Conservation (phyloP, 2,329 filamentous ascomycete species). For the Arthroderma sp. region DNA sequence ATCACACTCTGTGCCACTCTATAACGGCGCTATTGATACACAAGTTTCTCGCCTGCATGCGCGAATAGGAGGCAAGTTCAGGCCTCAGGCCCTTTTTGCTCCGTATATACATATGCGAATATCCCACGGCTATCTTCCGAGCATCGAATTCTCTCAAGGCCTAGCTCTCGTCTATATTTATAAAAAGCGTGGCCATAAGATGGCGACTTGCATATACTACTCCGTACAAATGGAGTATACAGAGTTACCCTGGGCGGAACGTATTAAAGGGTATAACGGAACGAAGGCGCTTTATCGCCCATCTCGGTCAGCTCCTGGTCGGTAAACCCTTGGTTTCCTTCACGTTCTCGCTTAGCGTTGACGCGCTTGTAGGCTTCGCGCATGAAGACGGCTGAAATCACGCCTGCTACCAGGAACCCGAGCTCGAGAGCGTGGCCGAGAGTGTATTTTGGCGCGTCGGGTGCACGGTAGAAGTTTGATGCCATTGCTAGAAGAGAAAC, state of each 20-base stretch:
- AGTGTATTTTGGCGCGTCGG: conserved; percentile 39
- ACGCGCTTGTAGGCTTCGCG: conserved; percentile 44
- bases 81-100: too few species aligned
- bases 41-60: background rate
- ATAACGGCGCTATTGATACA: conserved; percentile 3
- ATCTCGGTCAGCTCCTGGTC: conserved; percentile 44
- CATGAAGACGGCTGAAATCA: conserved; percentile 34
- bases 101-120: background rate
- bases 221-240: too few species aligned
- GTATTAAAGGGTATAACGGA: conserved; percentile 46
- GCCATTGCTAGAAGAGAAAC: conserved; percentile 44
- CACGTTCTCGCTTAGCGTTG: conserved; percentile 47
- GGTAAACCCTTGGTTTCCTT: conserved; percentile 34
- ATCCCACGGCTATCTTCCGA: background rate
- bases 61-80: background rate
- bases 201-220: too few species aligned
- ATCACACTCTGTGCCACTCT: background rate
- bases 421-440: conserved; percentile 43
- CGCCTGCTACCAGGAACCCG: conserved; percentile 38
- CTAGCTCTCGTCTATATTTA: too few species aligned
- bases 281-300: conserved; percentile 52
- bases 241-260: too few species aligned
- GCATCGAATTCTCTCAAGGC: too few species aligned
- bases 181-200: background rate
- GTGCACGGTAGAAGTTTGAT: conserved; percentile 55